phyloP scores from a whole-genome alignment of 306 rosid species.

The Abrus pulchellus region DNA sequence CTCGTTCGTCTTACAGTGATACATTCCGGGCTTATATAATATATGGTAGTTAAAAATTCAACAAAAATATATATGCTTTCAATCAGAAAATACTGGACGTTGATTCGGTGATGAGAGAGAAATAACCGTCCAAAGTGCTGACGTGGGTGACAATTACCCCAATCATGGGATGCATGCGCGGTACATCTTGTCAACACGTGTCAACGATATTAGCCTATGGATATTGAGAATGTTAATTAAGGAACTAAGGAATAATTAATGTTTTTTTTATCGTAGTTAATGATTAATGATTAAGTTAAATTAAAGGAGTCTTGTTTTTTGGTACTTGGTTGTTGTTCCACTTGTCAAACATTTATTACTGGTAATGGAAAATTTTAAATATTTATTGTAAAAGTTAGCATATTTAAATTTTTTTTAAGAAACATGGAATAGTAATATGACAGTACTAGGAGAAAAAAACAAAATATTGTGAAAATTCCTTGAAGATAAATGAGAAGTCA shows the following conservation, averaged over 20 bases:
- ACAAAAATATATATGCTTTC: not conserved
- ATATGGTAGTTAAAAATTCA: not conserved
- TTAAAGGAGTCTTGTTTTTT: not conserved
- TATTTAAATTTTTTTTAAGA: not conserved
- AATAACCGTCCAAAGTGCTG: conserved; percentile 53
- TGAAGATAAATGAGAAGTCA: not conserved
- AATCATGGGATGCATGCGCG: conserved; percentile 51
- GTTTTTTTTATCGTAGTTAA: not conserved
- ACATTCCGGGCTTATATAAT: not conserved
- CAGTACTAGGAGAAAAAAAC: not conserved
- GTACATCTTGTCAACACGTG: conserved; percentile 51
- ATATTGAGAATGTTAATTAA: not conserved
- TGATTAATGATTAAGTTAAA: not conserved
- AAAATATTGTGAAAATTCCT: not conserved
- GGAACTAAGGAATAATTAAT: not conserved
- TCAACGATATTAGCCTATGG: not conserved
- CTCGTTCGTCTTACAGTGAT: not conserved
- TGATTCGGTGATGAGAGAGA: conserved; percentile 30
- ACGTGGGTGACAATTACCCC: conserved; percentile 48
- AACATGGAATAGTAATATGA: not conserved
- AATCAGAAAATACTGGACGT: conserved; percentile 36
- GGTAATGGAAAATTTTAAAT: not conserved
- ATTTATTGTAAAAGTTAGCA: conserved; percentile 11
- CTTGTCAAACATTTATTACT: not conserved
- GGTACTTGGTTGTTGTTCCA: not conserved